Conservation (phyloP, 768 basidiomycete genomes). For the Trametes maxima region DNA sequence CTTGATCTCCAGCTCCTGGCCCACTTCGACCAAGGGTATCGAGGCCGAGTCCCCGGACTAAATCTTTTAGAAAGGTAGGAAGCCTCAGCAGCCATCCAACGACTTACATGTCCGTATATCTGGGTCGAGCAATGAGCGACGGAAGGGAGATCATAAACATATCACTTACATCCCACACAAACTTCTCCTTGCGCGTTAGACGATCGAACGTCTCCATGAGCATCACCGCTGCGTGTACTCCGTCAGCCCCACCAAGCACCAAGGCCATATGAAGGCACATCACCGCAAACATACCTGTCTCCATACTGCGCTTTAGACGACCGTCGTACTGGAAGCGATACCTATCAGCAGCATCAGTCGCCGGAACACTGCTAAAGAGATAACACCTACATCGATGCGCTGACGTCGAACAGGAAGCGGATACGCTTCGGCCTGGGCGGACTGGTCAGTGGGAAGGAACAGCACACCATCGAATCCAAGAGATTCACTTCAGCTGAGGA, state of each 20-base stretch:
- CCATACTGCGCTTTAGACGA: conserved; percentile 61
- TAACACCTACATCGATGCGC: conserved; percentile 59
- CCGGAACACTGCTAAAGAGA: not conserved
- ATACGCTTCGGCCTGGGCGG: conserved; percentile 62
- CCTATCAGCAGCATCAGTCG: conserved; percentile 36
- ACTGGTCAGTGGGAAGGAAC: not conserved
- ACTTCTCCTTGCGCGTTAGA: conserved; percentile 66
- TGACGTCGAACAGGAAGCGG: conserved; percentile 69
- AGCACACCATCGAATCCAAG: not conserved
- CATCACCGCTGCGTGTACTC: conserved; percentile 55
- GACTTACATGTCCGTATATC: conserved; percentile 67
- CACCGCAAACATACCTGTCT: conserved; percentile 50
- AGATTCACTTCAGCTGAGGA: conserved; percentile 63
- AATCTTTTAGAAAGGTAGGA: not conserved
- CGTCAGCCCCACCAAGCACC: not conserved
- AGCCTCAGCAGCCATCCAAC: not conserved
- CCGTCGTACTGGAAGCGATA: conserved; percentile 77
- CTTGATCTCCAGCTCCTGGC: conserved; percentile 52
- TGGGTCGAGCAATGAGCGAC: conserved; percentile 27
- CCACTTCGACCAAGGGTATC: conserved; percentile 52
- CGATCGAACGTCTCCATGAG: conserved; percentile 72
- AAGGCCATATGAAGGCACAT: not conserved
- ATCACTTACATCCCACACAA: conserved; percentile 70
- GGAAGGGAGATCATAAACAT: not conserved
- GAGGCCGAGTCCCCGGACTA: conserved; percentile 68